Base-by-base conservation (phyloP, 2,329 filamentous ascomycete species). In the Stachybotrys chartarum region DNA sequence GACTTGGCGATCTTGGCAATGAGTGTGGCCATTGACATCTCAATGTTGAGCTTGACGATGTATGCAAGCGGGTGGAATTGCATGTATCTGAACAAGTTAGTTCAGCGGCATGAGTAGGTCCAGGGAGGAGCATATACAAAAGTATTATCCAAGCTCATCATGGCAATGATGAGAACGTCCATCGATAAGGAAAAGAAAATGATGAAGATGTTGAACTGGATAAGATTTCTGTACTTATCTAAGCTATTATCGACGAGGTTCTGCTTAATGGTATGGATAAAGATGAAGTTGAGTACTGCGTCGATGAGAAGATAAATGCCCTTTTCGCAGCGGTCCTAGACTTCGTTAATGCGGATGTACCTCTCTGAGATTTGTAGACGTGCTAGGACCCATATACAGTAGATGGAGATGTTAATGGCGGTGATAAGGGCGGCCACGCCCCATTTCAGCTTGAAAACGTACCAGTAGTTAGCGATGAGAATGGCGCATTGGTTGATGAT, bases 61-160 rank as follows among this genome's bases (percentile, higher is more conserved):
- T 80, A 81, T 14, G 77, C 77, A 5, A 80, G 66, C 0, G 78
- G 78, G 55, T 80, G 77, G 60, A 81, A 78, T 60, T 79, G 76
- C 57, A 79, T 74, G 58, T 78, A 66, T 42, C 63, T 64, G 11
- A 2, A 10, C n/a, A n/a, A n/a, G n/a, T 44, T 44, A 44, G 39
- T 14, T n/a, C n/a, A 18, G n/a, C 16, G 46, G n/a, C 39, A 10
- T 44, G 18, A 32, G 56, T n/a, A 57, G 53, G 18, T n/a, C 48
- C 7, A 30, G n/a, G 6, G 31, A 30, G 7, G 18, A 24, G 14
- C 63, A 4, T 63, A 65, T 62, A 66, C 63, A 58, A 65, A 64
- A 1, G 62, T 63, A 17, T 65, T 66, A 6, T 50, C 55, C 44
- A 65, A 17, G 52, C 63, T 66, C 63, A 65, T 65, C 63, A 66